Percentiles rank a stretch among this genome's conserved stretches.
Evolutionary conservation across 331 rosid genomes (phyloP).

Genomic region (Dryas integrifolia): DNA sequence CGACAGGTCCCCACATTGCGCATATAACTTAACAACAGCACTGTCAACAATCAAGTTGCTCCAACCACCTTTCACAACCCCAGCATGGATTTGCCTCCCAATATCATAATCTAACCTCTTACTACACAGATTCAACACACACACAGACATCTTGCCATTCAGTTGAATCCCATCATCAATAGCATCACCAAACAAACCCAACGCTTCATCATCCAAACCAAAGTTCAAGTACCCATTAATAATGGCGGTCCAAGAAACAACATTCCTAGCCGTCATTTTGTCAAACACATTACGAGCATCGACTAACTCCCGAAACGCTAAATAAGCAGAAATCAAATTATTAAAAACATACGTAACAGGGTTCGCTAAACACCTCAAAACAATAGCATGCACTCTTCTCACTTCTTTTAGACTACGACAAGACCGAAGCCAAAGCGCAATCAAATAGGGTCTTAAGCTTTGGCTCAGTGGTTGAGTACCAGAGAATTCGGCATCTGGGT

Average conservation of each 20-base stretch:
- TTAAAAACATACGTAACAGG: conserved; percentile 55
- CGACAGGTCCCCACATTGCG: conserved; percentile 56
- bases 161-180: conserved; percentile 43
- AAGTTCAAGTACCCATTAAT: conserved; percentile 63
- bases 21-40: conserved; percentile 66
- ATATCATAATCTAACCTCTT: conserved; percentile 54
- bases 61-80: conserved; percentile 57
- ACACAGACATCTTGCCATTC: conserved; percentile 74
- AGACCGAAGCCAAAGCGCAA: conserved; percentile 63
- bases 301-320: conserved; percentile 47
- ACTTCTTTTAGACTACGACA: conserved; percentile 51
- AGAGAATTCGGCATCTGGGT: conserved; percentile 26
- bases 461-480: conserved; percentile 23
- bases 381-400: conserved; percentile 53
- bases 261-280: conserved; percentile 55
- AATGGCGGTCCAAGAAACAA: conserved; percentile 84
- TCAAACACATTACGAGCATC: conserved; percentile 74
- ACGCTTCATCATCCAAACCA: conserved; percentile 65
- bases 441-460: conserved; percentile 40
- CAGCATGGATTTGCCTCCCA: conserved; percentile 71
- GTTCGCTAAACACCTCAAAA: conserved; percentile 40
- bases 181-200: conserved; percentile 50
- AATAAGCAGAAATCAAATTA: conserved; percentile 67
- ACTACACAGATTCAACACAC: conserved; percentile 63
- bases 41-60: conserved; percentile 69